Evolutionary conservation across 805 yeast species (phyloP).

Genomic region (Lachancea mirantina): DNA sequence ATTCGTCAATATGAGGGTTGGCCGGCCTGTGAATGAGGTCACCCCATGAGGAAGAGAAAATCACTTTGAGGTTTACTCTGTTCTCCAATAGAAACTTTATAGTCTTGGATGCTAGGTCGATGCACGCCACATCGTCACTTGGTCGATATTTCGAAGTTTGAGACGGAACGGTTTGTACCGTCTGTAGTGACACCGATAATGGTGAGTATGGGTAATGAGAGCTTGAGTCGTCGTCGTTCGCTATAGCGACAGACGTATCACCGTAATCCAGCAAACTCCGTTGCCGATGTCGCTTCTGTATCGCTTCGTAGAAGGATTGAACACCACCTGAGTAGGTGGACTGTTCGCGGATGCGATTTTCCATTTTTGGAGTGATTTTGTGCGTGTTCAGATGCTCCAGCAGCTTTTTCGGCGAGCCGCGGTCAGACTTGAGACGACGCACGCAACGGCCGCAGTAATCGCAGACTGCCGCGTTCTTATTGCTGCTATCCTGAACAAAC

Average conservation of each 20-base stretch:
- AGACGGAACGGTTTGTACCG: no score
- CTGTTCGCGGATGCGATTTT: slow-evolving; percentile 33
- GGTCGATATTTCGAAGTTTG: no score
- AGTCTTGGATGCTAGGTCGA: neutral
- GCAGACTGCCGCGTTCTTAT: slow-evolving; percentile 47
- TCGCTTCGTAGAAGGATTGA: slow-evolving; percentile 4
- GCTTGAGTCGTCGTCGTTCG: no score
- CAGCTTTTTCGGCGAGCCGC: slow-evolving; percentile 53
- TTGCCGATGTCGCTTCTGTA: no score
- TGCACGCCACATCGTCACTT: no score
- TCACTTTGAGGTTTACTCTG: neutral
- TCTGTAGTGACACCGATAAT: no score
- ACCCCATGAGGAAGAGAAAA: slow-evolving; percentile 3
- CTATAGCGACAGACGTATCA: no score
- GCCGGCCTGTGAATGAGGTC: slow-evolving; percentile 1
- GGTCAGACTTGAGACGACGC: slow-evolving; percentile 43
- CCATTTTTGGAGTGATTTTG: slow-evolving; percentile 36
- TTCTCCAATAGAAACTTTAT: slow-evolving; percentile 1
- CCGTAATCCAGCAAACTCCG: no score
- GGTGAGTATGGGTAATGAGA: no score
- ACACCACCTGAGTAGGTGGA: slow-evolving; percentile 2
- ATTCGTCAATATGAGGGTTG: slow-evolving; percentile 1
- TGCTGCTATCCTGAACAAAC: slow-evolving; percentile 45
- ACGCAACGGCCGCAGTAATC: slow-evolving; percentile 47
- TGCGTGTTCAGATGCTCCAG: slow-evolving; percentile 52